Conservation (phyloP, 139 green algal genomes). For the Nannochloris sp. region DNA sequence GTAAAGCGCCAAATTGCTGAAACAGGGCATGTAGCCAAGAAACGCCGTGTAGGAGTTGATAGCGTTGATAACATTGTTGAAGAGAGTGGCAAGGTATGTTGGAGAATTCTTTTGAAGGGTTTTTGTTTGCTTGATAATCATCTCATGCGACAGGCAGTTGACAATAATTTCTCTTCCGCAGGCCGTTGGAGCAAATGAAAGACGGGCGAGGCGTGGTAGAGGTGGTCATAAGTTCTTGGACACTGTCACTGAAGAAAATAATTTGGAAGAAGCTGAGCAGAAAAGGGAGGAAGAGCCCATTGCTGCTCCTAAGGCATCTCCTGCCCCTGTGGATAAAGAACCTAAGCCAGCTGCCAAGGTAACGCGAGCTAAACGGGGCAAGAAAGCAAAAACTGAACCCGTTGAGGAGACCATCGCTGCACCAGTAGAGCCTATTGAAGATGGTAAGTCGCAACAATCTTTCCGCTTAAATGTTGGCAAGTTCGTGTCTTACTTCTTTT, state of each 20-base stretch:
- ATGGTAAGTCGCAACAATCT: not conserved
- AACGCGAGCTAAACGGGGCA: not conserved
- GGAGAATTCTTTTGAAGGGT: not conserved
- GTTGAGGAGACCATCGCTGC: not conserved
- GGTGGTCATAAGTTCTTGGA: not conserved
- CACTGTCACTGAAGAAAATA: not conserved
- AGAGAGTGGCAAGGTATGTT: not conserved
- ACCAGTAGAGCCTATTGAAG: not conserved
- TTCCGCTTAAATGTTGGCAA: too few species aligned
- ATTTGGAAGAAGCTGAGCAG: not conserved
- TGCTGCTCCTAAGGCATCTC: not conserved
- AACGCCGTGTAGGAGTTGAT: constrained; percentile 4
- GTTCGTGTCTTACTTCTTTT: too few species aligned
- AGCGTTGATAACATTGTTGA: not conserved
- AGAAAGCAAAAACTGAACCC: not conserved
- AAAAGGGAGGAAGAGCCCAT: not conserved
- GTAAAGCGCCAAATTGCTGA: constrained; percentile 11
- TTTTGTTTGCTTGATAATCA: not conserved
- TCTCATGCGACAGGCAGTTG: not conserved
- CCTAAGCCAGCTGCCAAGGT: not conserved
- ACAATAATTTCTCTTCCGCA: not conserved
- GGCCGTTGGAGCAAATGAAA: not conserved
- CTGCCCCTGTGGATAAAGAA: not conserved
- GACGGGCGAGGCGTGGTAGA: not conserved
- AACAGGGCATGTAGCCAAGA: constrained; percentile 10